Base-by-base conservation (phyloP, 345 rosid species). In the Citrus unshiu region DNA sequence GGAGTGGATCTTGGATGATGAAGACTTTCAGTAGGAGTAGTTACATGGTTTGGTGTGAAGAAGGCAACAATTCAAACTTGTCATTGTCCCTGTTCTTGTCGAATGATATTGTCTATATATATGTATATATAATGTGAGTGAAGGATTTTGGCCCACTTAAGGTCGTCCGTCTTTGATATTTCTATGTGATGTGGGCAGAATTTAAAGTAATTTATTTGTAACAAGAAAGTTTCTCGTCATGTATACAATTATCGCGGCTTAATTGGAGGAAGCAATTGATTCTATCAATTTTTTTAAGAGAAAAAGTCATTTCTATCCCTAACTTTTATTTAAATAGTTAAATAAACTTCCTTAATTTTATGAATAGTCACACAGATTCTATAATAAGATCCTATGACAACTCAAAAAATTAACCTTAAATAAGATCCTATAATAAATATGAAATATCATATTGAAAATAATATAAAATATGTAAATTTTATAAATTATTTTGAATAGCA, bases 11-110 rank as follows among this genome's bases (percentile, higher is more conserved):
- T 3, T 46, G 51, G 51, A 46, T 46, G 74, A 27, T 49, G 49
- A 57, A 65, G 72, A 59, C 59, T 70, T 78, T 74, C 54, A 21
- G 46, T 27, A 2, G 76, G 83, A 76, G 81, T 68, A 37, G 84
- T 78, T 78, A 59, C 79, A 72, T 58, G 79, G 68, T 79, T 83
- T 83, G 72, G 80, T 74, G 85, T 49, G 83, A 75, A 77, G 68
- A n/a, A 24, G 82, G 72, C 39, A 37, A 30, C 34, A 76, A 66
- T 77, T 80, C 77, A 81, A 81, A 63, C 67, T 37, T 54, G 83
- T 75, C 81, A 80, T 67, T 72, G 64, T 79, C 64, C 34, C 64
- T 51, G 70, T 29, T 66, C 16, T 65, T 67, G 9, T 78, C 65
- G 24, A 79, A 72, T 65, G 46, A 9, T 40, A 40, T 9, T 40